phyloP scores from a whole-genome alignment of 2,329 filamentous ascomycete genomes.

The Aspergillus sp. region DNA sequence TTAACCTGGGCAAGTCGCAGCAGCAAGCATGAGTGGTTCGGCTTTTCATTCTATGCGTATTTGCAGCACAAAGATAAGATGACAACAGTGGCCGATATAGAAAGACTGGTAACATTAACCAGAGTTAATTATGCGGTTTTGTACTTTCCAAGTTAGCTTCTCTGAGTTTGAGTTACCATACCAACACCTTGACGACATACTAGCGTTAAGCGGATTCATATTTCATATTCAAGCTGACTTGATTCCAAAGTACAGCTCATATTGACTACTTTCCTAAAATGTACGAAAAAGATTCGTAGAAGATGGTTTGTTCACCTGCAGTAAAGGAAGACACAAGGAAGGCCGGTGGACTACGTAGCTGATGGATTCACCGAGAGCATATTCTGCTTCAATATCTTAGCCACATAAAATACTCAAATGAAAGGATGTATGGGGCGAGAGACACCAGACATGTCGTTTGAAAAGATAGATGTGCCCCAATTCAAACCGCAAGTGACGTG shows the following conservation, averaged over 20 bases:
- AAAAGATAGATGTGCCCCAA: constrained; percentile 27
- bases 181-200: not conserved
- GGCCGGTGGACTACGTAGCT: constrained; percentile 33
- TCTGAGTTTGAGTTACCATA: not conserved
- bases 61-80: too few relatives aligned
- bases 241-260: constrained; percentile 20
- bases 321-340: constrained; percentile 24
- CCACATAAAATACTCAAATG: constrained; percentile 1
- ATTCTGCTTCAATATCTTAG: constrained; percentile 22
- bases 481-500: constrained; percentile 31
- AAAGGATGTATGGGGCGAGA: not conserved
- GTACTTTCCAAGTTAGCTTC: not conserved
- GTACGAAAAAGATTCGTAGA: constrained; percentile 10
- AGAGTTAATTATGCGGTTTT: not conserved
- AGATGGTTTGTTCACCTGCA: constrained; percentile 10
- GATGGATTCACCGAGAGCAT: constrained; percentile 39
- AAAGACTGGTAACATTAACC: not conserved
- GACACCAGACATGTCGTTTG: constrained; percentile 23
- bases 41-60: too few relatives aligned
- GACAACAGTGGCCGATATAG: not conserved
- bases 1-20: too few relatives aligned
- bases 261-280: constrained; percentile 7
- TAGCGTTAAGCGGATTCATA: not conserved
- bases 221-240: constrained; percentile 10
- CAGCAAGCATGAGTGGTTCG: too few relatives aligned